Conservation (phyloP, 202 grass and related monocot genomes). For the Carex arenaria region DNA sequence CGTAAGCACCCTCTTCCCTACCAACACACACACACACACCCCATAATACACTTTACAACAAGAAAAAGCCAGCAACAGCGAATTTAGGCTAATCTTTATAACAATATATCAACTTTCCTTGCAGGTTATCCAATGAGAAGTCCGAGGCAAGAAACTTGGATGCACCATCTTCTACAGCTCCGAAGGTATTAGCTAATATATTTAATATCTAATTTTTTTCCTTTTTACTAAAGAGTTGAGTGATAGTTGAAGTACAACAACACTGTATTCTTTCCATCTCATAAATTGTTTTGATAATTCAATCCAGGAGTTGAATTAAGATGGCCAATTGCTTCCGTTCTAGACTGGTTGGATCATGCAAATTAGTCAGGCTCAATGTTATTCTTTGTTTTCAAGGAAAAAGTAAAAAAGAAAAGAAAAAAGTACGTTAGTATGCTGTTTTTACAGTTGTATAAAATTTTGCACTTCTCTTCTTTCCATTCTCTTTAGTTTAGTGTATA, state of each 20-base stretch:
- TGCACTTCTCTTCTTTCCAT: neutral
- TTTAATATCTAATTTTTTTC: neutral
- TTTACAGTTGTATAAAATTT: constrained; percentile 9
- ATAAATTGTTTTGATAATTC: neutral
- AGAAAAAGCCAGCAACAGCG: neutral
- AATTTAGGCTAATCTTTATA: neutral
- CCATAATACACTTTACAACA: neutral
- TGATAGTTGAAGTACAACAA: neutral
- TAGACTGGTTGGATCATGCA: neutral
- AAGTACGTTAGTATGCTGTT: neutral
- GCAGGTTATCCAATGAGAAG: constrained; percentile 93
- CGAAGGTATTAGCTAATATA: constrained; percentile 35
- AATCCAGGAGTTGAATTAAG: constrained; percentile 17
- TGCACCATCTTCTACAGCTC: constrained; percentile 7
- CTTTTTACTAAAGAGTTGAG: neutral
- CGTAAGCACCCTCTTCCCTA: constrained; percentile 36
- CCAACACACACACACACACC: neutral
- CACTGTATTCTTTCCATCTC: neutral
- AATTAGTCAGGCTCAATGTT: neutral
- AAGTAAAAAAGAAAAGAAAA: neutral
- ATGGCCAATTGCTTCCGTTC: neutral
- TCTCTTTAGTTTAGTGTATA: neutral
- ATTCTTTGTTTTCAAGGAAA: neutral
- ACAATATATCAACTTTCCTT: neutral
- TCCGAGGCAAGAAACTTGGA: constrained; percentile 83